A percentile compares a stretch with the other conserved stretches of the same genome.
Conservation (phyloP, 2,329 filamentous ascomycete species). For the Calonectria henricotiae region DNA sequence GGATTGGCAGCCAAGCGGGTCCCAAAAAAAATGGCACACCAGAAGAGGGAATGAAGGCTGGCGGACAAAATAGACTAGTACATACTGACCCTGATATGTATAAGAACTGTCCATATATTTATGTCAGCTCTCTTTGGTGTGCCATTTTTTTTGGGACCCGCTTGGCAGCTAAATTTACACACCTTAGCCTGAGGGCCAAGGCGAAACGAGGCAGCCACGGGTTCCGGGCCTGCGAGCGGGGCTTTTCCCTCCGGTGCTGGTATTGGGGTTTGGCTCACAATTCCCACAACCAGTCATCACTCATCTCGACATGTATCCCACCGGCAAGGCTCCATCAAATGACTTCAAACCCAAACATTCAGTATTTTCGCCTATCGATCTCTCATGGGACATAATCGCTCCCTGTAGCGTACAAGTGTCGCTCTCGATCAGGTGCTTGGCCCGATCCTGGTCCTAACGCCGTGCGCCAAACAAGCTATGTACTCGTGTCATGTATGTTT, state of each 20-base stretch:
- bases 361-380: conserved; percentile 13
- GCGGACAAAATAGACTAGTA: no score
- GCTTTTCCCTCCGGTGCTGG: conserved; percentile 2
- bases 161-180: background rate
- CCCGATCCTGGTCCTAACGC: conserved; percentile 29
- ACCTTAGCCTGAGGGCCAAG: background rate
- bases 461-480: conserved; percentile 36
- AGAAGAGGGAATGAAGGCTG: no score
- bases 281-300: conserved; percentile 23
- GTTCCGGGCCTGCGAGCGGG: conserved; percentile 5
- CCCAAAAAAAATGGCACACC: no score
- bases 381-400: background rate
- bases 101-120: no score
- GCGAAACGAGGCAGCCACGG: conserved; percentile 10
- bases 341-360: conserved; percentile 5
- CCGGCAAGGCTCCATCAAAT: background rate
- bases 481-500: conserved; percentile 28
- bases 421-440: conserved; percentile 6
- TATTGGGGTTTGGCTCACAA: background rate
- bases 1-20: background rate
- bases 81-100: no score
- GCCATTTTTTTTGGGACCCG: no score
- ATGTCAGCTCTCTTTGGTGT: no score
- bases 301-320: background rate
- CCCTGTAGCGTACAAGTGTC: conserved; percentile 11